Conservation (phyloP, 192 early-diverging fungal species). For the Entrophospora sp. region DNA sequence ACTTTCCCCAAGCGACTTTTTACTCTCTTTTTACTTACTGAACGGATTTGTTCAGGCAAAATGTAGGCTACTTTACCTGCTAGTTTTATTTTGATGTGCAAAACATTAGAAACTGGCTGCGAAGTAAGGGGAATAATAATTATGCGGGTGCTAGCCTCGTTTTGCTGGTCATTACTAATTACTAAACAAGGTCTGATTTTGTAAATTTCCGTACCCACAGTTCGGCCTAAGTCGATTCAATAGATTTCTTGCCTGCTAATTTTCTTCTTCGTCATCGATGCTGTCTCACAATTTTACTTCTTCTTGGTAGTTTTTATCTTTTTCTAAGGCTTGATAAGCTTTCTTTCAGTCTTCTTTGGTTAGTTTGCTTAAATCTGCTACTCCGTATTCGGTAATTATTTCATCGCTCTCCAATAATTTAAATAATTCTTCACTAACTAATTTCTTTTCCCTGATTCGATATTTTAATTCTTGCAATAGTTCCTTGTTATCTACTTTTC, state of each 20-base stretch:
- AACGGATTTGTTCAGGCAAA: not conserved
- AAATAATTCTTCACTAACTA: no score
- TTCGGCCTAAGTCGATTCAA: not conserved
- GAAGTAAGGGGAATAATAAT: not conserved
- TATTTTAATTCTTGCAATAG: no score
- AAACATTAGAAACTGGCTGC: not conserved
- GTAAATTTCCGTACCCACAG: not conserved
- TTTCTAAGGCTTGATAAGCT: no score
- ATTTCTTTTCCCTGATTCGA: no score
- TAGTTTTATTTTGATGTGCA: not conserved
- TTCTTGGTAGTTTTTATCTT: no score
- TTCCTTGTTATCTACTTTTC: no score
- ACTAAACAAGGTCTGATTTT: not conserved
- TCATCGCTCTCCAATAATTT: no score
- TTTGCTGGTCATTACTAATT: not conserved
- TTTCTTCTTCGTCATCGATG: not conserved
- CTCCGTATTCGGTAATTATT: no score
- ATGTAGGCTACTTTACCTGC: not conserved
- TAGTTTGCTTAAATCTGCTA: no score
- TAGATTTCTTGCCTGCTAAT: not conserved
- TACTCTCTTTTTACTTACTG: not conserved
- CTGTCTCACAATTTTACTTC: no score
- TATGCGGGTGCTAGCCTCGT: not conserved
- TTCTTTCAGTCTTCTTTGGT: no score
- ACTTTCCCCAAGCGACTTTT: not conserved